phyloP scores from a whole-genome alignment of 2,329 filamentous ascomycete genomes.

The Cercospora brassicicola region DNA sequence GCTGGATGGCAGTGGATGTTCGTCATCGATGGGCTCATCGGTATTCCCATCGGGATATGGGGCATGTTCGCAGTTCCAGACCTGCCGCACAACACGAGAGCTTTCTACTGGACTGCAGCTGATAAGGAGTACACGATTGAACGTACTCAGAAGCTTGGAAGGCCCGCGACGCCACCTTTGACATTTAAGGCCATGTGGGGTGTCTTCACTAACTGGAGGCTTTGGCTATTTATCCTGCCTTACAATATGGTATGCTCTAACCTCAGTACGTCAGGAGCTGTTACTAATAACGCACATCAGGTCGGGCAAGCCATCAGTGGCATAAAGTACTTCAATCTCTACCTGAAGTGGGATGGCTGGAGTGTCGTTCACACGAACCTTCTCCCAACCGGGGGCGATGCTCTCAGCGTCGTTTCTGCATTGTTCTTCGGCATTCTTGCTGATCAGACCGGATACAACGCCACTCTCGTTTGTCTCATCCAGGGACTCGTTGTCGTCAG shows the following conservation, averaged over 20 bases:
- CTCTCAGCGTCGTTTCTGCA: constrained; percentile 19
- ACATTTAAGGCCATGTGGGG: constrained; percentile 5
- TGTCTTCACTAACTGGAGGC: constrained; percentile 21
- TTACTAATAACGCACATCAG: neutral
- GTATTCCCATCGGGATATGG: constrained; percentile 52
- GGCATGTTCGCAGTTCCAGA: constrained; percentile 54
- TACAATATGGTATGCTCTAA: no score
- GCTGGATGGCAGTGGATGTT: constrained; percentile 42
- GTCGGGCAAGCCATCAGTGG: constrained; percentile 16
- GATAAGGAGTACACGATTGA: constrained; percentile 19
- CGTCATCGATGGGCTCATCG: constrained; percentile 57
- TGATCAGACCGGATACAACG: constrained; percentile 14
- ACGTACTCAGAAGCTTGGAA: constrained; percentile 15
- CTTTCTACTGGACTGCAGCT: constrained; percentile 48
- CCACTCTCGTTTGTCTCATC: constrained; percentile 9
- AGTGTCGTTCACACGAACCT: constrained; percentile 21
- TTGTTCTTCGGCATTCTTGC: constrained; percentile 18
- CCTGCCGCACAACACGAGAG: constrained; percentile 51
- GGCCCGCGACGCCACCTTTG: constrained; percentile 11
- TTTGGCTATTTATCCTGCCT: constrained; percentile 17
- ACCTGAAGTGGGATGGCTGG: constrained; percentile 19
- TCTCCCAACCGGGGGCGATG: constrained; percentile 15
- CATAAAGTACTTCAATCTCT: constrained; percentile 23
- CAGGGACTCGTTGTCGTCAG: constrained; percentile 15
- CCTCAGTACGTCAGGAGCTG: no score